These are phyloP conservation scores for Fusarium sp. DNA, from an alignment of 2,329 filamentous ascomycete species.

Conservation along the genomic window DNA sequence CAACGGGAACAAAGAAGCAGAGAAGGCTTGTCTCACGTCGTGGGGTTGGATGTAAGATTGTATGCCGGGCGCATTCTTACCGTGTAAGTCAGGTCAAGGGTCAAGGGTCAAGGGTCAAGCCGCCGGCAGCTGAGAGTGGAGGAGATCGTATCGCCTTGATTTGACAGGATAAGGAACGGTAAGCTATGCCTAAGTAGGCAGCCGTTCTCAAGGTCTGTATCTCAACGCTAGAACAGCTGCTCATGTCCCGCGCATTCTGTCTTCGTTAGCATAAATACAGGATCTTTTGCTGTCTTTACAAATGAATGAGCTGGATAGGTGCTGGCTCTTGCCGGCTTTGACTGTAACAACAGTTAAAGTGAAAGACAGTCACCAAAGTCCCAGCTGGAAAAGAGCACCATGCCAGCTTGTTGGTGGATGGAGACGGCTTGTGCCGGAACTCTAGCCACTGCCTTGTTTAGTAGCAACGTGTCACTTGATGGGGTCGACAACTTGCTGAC, in stretches of 20 bases:
- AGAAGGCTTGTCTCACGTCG: constrained; percentile 8
- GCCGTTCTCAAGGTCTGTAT: neutral
- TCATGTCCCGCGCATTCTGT: neutral
- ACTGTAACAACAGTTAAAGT: neutral
- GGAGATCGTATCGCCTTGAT: neutral
- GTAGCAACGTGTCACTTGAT: constrained; percentile 34
- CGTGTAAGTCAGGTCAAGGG: constrained; percentile 15
- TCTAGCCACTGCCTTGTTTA: constrained; percentile 5
- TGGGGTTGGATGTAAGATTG: constrained; percentile 23
- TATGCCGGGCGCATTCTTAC: constrained; percentile 15
- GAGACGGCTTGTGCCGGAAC: constrained; percentile 34
- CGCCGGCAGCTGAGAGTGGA: constrained; percentile 14
- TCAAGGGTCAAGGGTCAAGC: constrained; percentile 25
- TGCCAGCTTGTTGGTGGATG: constrained; percentile 29
- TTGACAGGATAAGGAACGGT: neutral
- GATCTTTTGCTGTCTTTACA: neutral
- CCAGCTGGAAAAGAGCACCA: constrained; percentile 1
- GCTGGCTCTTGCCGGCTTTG: no score
- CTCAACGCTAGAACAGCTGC: no score
- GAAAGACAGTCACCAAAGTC: neutral
- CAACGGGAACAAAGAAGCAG: neutral
- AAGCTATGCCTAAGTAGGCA: neutral
- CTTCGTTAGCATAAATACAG: neutral
- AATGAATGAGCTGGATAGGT: neutral
- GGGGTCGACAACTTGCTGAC: neutral